These are phyloP conservation scores for Triticum turgidum DNA, from an alignment of 176 grass and related monocot species.

Conservation along the genomic window DNA sequence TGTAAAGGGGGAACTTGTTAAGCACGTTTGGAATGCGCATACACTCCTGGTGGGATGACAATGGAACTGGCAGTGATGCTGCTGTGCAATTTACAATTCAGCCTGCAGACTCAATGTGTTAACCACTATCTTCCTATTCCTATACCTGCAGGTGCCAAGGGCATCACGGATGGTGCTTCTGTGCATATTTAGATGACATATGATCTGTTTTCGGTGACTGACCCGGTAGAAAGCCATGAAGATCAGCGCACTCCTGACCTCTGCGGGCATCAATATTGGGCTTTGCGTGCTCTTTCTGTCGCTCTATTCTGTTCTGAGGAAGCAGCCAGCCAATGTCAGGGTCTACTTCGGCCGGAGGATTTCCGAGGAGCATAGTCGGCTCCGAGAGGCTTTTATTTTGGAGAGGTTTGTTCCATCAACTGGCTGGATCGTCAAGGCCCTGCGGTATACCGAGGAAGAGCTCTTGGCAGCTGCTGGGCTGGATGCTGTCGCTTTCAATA, in stretches of 20 bases:
- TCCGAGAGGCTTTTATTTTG: slow-evolving; percentile 60
- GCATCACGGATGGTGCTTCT: neutral
- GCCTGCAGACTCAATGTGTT: neutral
- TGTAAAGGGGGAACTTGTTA: too few relatives aligned
- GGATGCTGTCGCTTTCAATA: slow-evolving; percentile 88
- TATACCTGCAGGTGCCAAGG: slow-evolving; percentile 7
- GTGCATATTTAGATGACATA: slow-evolving; percentile 23
- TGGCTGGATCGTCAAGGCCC: slow-evolving; percentile 82
- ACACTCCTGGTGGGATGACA: neutral
- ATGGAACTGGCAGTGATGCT: neutral
- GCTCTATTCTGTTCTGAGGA: slow-evolving; percentile 87
- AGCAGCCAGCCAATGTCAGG: slow-evolving; percentile 75
- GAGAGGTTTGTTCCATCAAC: slow-evolving; percentile 81
- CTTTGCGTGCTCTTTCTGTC: slow-evolving; percentile 68
- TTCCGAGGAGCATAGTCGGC: slow-evolving; percentile 54
- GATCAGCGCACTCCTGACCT: slow-evolving; percentile 78
- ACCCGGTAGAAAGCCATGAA: slow-evolving; percentile 46
- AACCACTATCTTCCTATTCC: neutral
- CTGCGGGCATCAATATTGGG: slow-evolving; percentile 88
- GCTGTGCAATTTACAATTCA: neutral
- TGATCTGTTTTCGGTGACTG: neutral
- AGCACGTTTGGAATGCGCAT: too few relatives aligned
- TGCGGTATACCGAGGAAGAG: slow-evolving; percentile 78
- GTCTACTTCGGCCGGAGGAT: slow-evolving; percentile 88
- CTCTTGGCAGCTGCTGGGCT: slow-evolving; percentile 65